A percentile compares a stretch with the other conserved stretches of the same genome.
phyloP scores from a whole-genome alignment of 2,329 filamentous ascomycete genomes.

The Penicillium sp. region DNA sequence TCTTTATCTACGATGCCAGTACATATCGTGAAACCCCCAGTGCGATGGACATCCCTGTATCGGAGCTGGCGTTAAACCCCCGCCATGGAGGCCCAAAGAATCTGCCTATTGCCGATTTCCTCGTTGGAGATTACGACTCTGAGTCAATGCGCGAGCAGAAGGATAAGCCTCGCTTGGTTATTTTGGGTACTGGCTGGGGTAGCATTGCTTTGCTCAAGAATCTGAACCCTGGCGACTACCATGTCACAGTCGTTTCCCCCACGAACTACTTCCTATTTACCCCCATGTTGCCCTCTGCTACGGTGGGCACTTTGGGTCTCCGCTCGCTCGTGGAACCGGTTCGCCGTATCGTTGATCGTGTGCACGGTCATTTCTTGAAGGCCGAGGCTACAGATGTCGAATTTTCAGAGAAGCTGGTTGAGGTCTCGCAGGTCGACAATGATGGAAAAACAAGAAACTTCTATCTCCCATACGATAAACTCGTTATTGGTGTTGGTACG shows the following conservation, averaged over 20 bases:
- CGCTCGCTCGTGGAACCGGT: conserved; percentile 92
- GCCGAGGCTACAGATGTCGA: conserved; percentile 85
- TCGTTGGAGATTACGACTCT: conserved; percentile 85
- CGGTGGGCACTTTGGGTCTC: conserved; percentile 89
- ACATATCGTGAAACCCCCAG: conserved; percentile 77
- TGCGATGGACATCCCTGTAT: conserved; percentile 75
- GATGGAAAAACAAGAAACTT: conserved; percentile 75
- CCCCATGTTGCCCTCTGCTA: conserved; percentile 95
- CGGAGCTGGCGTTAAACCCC: conserved; percentile 76
- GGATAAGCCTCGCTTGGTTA: conserved; percentile 88
- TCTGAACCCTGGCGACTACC: conserved; percentile 85
- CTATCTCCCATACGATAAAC: conserved; percentile 96
- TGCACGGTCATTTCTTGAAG: conserved; percentile 86
- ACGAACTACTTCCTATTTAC: conserved; percentile 98
- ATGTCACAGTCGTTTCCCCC: conserved; percentile 91
- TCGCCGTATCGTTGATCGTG: conserved; percentile 72
- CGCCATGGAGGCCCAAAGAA: conserved; percentile 89
- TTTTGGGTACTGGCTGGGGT: conserved; percentile 93
- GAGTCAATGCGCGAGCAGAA: conserved; percentile 68
- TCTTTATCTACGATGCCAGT: conserved; percentile 91
- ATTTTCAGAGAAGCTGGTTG: conserved; percentile 86
- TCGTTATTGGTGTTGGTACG: conserved; percentile 80
- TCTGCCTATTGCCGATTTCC: conserved; percentile 80
- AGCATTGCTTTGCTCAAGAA: conserved; percentile 89
- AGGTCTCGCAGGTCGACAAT: conserved; percentile 72